Percentiles rank a stretch among this genome's conserved stretches.
Conservation (phyloP, 2,329 filamentous ascomycete genomes). For the Setomelanomma holmii region DNA sequence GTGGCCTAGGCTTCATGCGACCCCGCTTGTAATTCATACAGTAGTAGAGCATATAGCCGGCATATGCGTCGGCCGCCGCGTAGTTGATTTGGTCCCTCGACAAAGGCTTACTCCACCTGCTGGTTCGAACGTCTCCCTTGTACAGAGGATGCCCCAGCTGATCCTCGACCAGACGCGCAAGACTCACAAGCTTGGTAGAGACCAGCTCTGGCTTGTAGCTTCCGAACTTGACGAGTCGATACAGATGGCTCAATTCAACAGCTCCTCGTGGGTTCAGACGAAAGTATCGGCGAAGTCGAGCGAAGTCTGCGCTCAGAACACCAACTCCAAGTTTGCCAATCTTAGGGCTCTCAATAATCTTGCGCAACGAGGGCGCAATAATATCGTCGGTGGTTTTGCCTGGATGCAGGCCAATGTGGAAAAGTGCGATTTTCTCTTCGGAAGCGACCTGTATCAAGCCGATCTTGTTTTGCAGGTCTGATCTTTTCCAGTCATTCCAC, state of each 20-base stretch:
- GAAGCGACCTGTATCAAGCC: constrained; percentile 85
- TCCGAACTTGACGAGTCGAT: constrained; percentile 76
- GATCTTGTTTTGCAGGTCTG: constrained; percentile 70
- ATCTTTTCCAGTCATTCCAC: constrained; percentile 52
- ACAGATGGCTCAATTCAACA: constrained; percentile 83
- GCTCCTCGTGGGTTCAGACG: constrained; percentile 69
- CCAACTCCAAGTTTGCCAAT: constrained; percentile 80
- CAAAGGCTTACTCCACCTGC: constrained; percentile 75
- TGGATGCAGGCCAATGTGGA: constrained; percentile 73
- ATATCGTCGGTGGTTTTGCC: constrained; percentile 59
- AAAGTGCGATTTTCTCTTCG: constrained; percentile 76
- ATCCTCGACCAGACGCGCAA: constrained; percentile 74
- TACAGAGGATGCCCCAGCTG: constrained; percentile 75
- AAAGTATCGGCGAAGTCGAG: constrained; percentile 71
- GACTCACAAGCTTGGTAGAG: constrained; percentile 61
- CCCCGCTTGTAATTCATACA: constrained; percentile 68
- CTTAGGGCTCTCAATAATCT: constrained; percentile 72
- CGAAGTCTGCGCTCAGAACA: constrained; percentile 68
- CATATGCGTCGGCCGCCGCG: constrained; percentile 87
- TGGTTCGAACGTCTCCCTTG: constrained; percentile 78
- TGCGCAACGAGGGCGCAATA: constrained; percentile 72
- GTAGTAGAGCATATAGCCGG: constrained; percentile 77
- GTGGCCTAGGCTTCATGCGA: constrained; percentile 55
- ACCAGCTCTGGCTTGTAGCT: constrained; percentile 53
- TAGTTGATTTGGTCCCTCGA: constrained; percentile 71